phyloP scores from a whole-genome alignment of 192 early-diverging fungal species.

The Mortierella alpina region DNA sequence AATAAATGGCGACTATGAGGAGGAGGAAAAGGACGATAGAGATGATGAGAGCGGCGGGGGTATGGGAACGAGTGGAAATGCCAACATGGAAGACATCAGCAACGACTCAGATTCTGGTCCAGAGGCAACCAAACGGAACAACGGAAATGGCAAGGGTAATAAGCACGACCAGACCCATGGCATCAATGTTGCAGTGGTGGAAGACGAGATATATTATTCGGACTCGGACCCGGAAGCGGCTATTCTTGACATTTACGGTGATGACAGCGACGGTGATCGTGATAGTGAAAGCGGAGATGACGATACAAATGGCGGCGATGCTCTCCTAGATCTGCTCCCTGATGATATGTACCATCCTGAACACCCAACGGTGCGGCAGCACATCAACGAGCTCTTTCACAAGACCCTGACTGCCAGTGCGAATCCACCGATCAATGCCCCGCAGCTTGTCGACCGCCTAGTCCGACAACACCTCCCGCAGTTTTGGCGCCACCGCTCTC shows the following conservation, averaged over 20 bases:
- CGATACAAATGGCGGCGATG: neutral
- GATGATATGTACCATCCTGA: slow-evolving; percentile 4
- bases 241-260: neutral
- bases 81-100: neutral
- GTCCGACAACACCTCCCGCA: slow-evolving; percentile 12
- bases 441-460: slow-evolving; percentile 12
- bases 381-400: slow-evolving; percentile 1
- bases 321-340: neutral
- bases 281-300: neutral
- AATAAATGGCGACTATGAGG: neutral
- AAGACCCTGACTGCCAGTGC: neutral
- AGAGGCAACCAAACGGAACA: neutral
- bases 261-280: neutral
- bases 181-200: neutral
- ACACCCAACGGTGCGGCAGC: slow-evolving; percentile 2
- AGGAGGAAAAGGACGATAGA: neutral
- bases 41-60: neutral
- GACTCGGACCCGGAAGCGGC: neutral
- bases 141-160: neutral
- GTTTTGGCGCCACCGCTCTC: slow-evolving; percentile 16
- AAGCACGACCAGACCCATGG: neutral
- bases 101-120: neutral
- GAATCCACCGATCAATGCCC: neutral
- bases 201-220: neutral
- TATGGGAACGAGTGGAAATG: neutral